Evolutionary conservation across 176 grass and related monocot species (phyloP).

Genomic region (Thinopyrum elongatum): DNA sequence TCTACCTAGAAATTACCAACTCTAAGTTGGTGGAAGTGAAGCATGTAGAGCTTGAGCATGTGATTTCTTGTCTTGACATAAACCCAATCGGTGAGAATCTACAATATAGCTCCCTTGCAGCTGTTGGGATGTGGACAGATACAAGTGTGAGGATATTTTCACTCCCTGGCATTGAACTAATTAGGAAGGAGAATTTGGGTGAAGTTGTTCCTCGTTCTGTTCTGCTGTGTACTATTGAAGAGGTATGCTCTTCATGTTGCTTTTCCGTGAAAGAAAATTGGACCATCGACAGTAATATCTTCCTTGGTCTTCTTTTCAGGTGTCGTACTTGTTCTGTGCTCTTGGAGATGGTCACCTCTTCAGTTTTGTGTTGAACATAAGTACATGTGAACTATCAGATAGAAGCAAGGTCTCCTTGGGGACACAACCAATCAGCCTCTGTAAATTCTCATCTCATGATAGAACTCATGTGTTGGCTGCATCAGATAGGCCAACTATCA

Average conservation of each 20-base stretch:
- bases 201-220: constrained; percentile 91
- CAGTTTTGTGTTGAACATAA: constrained; percentile 75
- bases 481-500: constrained; percentile 94
- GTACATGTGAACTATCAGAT: constrained; percentile 62
- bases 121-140: constrained; percentile 96
- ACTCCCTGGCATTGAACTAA: constrained; percentile 71
- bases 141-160: constrained; percentile 94
- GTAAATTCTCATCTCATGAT: constrained; percentile 83
- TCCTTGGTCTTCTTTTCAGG: constrained; percentile 45
- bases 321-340: constrained; percentile 83
- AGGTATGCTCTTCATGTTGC: constrained; percentile 50
- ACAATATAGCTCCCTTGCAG: constrained; percentile 73
- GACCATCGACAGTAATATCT: background rate
- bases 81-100: constrained; percentile 68
- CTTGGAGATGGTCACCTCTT: constrained; percentile 95
- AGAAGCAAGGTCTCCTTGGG: constrained; percentile 92
- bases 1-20: constrained; percentile 84
- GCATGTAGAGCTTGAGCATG: constrained; percentile 79
- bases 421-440: constrained; percentile 87
- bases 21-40: constrained; percentile 79
- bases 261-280: constrained; percentile 9
- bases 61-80: constrained; percentile 93
- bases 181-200: constrained; percentile 73
- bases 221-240: constrained; percentile 85
- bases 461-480: constrained; percentile 84